phyloP scores from a whole-genome alignment of 1,139 yeast species.

The Suhomyces panamericanus region DNA sequence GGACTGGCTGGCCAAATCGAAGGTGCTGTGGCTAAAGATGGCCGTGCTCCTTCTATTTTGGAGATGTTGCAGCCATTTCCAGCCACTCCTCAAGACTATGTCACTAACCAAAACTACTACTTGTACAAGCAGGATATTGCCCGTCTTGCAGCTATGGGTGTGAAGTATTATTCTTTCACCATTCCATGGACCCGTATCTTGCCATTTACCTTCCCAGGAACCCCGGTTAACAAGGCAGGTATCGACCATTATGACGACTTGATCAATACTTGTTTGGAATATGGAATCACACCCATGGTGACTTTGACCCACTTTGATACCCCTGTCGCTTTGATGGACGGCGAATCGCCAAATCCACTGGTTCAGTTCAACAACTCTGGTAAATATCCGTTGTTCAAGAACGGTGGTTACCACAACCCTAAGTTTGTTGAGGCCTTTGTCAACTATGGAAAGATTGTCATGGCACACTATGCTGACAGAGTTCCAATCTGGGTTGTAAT shows the following conservation, averaged over 20 bases:
- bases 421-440: constrained; percentile 32
- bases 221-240: constrained; percentile 32
- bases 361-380: background rate
- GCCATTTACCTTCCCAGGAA: constrained; percentile 29
- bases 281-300: constrained; percentile 33
- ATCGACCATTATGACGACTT: constrained; percentile 37
- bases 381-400: constrained; percentile 10
- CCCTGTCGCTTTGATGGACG: constrained; percentile 18
- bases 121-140: constrained; percentile 35
- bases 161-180: constrained; percentile 32
- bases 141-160: constrained; percentile 34
- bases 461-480: constrained; percentile 33
- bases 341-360: background rate
- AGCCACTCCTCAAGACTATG: constrained; percentile 20
- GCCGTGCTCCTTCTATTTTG: constrained; percentile 33
- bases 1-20: constrained; percentile 36
- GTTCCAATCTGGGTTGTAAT: constrained; percentile 35
- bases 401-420: constrained; percentile 28
- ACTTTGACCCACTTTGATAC: constrained; percentile 38
- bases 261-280: constrained; percentile 27
- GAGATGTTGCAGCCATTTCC: constrained; percentile 19
- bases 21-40: constrained; percentile 37
- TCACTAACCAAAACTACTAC: constrained; percentile 34
- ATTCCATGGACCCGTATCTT: constrained; percentile 38
- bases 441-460: constrained; percentile 31